Conservation (phyloP, 768 basidiomycete genomes). For the Pisolithus orientalis region DNA sequence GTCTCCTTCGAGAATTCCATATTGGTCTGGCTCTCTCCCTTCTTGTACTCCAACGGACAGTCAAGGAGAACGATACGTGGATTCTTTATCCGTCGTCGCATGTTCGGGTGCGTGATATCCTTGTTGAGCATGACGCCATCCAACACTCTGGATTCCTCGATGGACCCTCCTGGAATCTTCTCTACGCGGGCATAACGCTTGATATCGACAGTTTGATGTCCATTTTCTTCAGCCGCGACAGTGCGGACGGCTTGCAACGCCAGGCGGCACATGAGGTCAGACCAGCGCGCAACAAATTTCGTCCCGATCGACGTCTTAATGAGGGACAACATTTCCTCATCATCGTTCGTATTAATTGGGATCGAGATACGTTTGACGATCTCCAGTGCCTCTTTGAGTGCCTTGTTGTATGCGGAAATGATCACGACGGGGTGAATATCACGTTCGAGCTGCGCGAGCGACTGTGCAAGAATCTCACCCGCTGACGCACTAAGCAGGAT, state of each 20-base stretch:
- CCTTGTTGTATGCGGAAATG: constrained; percentile 96
- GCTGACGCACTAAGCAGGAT: constrained; percentile 36
- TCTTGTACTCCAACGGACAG: constrained; percentile 98
- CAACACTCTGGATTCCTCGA: constrained; percentile 85
- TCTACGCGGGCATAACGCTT: constrained; percentile 98
- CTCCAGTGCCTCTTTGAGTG: constrained; percentile 84
- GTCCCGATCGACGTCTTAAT: constrained; percentile 99
- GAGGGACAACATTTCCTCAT: constrained; percentile 88
- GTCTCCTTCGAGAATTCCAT: constrained; percentile 94
- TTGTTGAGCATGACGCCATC: constrained; percentile 97
- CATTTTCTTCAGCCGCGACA: constrained; percentile 71
- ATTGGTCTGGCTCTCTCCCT: constrained; percentile 97
- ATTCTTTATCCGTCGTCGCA: constrained; percentile 86
- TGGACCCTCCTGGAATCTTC: constrained; percentile 96
- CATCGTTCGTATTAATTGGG: constrained; percentile 81
- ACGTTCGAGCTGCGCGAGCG: constrained; percentile 86
- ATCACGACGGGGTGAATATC: constrained; percentile 99
- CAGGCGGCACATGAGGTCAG: constrained; percentile 93
- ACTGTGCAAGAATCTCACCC: constrained; percentile 96
- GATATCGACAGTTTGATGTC: constrained; percentile 88
- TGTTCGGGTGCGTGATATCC: constrained; percentile 96
- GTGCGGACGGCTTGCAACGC: constrained; percentile 89
- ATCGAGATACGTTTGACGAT: constrained; percentile 85
- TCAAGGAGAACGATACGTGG: constrained; percentile 87
- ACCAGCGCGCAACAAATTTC: constrained; percentile 95